phyloP scores from a whole-genome alignment of 768 basidiomycete genomes.

The Pleurotus sapidus region DNA sequence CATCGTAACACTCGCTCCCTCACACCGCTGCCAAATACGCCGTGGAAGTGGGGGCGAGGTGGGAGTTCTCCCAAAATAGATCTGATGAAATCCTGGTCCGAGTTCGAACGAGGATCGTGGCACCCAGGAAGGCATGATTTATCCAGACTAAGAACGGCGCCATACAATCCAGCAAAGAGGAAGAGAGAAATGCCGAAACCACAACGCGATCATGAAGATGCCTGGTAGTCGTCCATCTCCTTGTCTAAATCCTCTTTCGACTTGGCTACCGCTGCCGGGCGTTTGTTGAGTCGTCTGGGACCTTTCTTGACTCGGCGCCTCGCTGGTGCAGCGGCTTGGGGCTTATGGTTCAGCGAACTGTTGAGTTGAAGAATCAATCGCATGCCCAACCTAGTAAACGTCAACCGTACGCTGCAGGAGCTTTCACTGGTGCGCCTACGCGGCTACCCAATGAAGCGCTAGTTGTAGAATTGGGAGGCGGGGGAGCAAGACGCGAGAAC shows the following conservation, averaged over 20 bases:
- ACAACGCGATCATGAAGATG: slow-evolving; percentile 20
- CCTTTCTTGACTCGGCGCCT: slow-evolving; percentile 65
- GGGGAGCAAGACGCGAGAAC: not conserved
- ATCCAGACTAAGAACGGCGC: too few relatives aligned
- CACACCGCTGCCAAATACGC: too few relatives aligned
- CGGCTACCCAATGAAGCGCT: slow-evolving; percentile 6
- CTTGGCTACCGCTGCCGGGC: slow-evolving; percentile 23
- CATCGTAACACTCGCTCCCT: too few relatives aligned
- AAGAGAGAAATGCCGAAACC: not conserved
- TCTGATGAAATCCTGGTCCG: too few relatives aligned
- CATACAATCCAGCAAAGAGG: too few relatives aligned
- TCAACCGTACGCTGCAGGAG: not conserved
- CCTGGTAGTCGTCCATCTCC: slow-evolving; percentile 81
- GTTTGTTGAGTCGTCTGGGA: slow-evolving; percentile 69
- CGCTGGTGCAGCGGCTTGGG: slow-evolving; percentile 26
- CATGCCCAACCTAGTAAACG: not conserved
- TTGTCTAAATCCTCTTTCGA: slow-evolving; percentile 62
- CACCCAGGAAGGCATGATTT: too few relatives aligned
- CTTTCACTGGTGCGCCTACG: not conserved
- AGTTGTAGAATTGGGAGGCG: slow-evolving; percentile 3
- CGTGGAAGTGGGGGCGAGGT: too few relatives aligned
- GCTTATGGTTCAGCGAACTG: not conserved
- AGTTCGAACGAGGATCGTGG: too few relatives aligned
- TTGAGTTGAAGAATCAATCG: not conserved
- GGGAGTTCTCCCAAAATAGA: too few relatives aligned